Base-by-base conservation (phyloP, 495 filamentous ascomycete species). In the Clavariopsis aquatica region DNA sequence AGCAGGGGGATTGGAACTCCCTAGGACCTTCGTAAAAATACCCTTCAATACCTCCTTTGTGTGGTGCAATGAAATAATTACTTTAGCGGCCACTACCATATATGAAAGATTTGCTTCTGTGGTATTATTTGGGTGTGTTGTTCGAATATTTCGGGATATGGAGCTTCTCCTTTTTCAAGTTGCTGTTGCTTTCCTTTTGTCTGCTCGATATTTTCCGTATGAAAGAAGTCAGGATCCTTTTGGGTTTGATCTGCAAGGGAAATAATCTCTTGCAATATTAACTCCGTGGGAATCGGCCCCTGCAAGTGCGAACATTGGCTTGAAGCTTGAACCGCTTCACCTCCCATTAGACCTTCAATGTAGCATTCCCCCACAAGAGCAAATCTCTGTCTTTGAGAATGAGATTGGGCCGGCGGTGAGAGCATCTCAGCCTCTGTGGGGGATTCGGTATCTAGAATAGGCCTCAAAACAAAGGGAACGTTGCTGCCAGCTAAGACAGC, bases 321-420 rank as follows among this genome's bases (percentile, higher is more conserved):
- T 23, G 23, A 4, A 45, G 54, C 54, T 7, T 20, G 2, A 10
- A 57, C 31, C 6, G 53, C 53, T 27, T 57, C 53, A 20, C 53
- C 53, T 3, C 22, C 9, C 53, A 57, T 57, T 22, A 57, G 23
- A 27, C 23, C 23, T 19, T 41, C 26, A n/a, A 57, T 13, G 34
- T 57, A 57, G 53, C 53, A 38, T 29, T 57, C 54, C 6, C 54
- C 54, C 5, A 57, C 41, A 46, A 57, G 54, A 23, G 12, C 19
- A 43, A 12, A 45, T 36, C 24, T 15, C 24, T 29, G 3, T 6
- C 20, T 13, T 29, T 8, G 7, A 8, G 28, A 36, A 7, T 4
- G 20, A 20, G 6, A 1, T n/a, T 19, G 7, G 26, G 12, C 29
- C 3, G 29, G 26, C 9, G n/a, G 17, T 2, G 17, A 29, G 8